Evolutionary conservation across 768 basidiomycete species (phyloP).

Genomic region (Postia placenta): DNA sequence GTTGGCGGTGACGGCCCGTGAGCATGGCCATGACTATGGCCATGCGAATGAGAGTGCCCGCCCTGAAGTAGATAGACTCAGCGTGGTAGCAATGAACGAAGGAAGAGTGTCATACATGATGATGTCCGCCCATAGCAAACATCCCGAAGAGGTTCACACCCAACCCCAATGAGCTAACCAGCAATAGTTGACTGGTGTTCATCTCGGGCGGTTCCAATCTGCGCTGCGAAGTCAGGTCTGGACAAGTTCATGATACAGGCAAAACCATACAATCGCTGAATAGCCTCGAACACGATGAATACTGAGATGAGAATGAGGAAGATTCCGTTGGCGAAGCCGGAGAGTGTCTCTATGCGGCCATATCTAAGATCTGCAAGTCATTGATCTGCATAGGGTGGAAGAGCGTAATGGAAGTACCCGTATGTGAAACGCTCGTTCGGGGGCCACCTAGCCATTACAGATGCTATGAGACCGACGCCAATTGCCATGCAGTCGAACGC

Average conservation of each 20-base stretch:
- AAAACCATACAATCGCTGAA: slow-evolving; percentile 74
- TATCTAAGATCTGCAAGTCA: slow-evolving; percentile 47
- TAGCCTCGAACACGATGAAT: slow-evolving; percentile 97
- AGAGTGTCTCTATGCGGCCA: slow-evolving; percentile 92
- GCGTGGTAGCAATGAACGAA: neutral
- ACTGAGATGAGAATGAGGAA: slow-evolving; percentile 92
- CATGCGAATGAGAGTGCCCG: slow-evolving; percentile 44
- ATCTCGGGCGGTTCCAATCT: slow-evolving; percentile 95
- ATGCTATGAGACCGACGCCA: slow-evolving; percentile 90
- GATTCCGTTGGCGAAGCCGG: slow-evolving; percentile 97
- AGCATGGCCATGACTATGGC: slow-evolving; percentile 24
- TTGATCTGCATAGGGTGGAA: neutral
- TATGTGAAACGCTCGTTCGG: slow-evolving; percentile 94
- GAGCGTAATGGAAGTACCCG: slow-evolving; percentile 47
- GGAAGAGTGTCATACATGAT: slow-evolving; percentile 46
- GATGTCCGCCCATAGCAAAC: slow-evolving; percentile 97
- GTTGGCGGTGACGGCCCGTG: slow-evolving; percentile 20
- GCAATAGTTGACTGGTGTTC: slow-evolving; percentile 88
- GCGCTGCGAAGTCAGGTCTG: neutral
- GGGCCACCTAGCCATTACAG: slow-evolving; percentile 97
- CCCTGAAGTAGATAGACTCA: slow-evolving; percentile 29
- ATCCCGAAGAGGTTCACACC: slow-evolving; percentile 96
- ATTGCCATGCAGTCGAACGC: slow-evolving; percentile 99
- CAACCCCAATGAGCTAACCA: slow-evolving; percentile 85
- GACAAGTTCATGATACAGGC: neutral